Percentiles rank a stretch among this genome's conserved stretches.
Conservation (phyloP, 2,329 filamentous ascomycete genomes). For the Epichloe coenophiala region DNA sequence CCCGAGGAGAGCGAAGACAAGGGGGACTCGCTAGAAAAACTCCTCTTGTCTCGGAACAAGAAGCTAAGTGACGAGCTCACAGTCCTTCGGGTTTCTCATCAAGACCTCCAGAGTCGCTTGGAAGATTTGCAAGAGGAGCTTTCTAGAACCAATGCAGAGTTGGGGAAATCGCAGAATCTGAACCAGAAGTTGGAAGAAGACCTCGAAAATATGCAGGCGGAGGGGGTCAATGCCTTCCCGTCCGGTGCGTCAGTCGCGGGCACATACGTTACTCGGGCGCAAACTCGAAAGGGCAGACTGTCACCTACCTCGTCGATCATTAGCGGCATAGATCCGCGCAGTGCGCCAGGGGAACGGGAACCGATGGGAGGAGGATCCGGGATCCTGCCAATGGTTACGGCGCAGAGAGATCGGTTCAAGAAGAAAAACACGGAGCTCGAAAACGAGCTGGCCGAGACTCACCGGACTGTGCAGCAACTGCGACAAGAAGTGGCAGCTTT, state of each 20-base stretch:
- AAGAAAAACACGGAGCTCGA: conserved; percentile 87
- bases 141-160: conserved; percentile 67
- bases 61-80: conserved; percentile 92
- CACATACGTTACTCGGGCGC: conserved; percentile 59
- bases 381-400: conserved; percentile 95
- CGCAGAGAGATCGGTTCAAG: conserved; percentile 96
- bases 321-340: conserved; percentile 75
- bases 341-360: conserved; percentile 35
- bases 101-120: conserved; percentile 72
- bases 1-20: conserved; percentile 28
- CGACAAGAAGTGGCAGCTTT: conserved; percentile 82
- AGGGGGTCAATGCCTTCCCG: conserved; percentile 71
- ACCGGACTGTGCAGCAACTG: conserved; percentile 70
- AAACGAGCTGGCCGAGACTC: conserved; percentile 72
- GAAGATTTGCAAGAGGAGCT: conserved; percentile 74
- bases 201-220: conserved; percentile 73
- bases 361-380: conserved; percentile 64
- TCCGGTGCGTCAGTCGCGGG: conserved; percentile 87
- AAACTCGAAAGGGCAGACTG: conserved; percentile 52
- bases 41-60: conserved; percentile 87
- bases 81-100: conserved; percentile 81
- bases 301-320: conserved; percentile 98
- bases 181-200: conserved; percentile 88
- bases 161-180: conserved; percentile 72
- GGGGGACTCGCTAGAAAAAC: conserved; percentile 76